Conservation (phyloP, 2,329 filamentous ascomycete species). For the Cladosporium halotolerans region DNA sequence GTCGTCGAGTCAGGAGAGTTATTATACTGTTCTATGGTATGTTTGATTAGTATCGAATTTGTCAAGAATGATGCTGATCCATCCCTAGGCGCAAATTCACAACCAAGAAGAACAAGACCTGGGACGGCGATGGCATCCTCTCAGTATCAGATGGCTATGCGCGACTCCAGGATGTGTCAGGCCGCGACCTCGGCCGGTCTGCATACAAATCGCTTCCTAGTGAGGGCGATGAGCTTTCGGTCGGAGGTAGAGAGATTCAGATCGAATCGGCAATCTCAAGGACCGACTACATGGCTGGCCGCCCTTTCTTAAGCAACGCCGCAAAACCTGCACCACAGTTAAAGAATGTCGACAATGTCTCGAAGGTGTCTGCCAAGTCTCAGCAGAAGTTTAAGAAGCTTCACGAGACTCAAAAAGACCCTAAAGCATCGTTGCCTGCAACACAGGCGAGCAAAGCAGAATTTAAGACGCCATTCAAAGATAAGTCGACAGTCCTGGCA, state of each 20-base stretch:
- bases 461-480: conserved; percentile 56
- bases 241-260: conserved; percentile 64
- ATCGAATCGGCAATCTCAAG: conserved; percentile 57
- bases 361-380: conserved; percentile 24
- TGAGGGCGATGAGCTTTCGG: conserved; percentile 54
- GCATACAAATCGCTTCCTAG: conserved; percentile 52
- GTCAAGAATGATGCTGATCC: not conserved
- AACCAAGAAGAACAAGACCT: conserved; percentile 69
- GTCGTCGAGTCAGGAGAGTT: conserved; percentile 28
- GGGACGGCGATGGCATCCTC: conserved; percentile 67
- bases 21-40: conserved; percentile 41
- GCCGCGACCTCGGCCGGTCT: conserved; percentile 56
- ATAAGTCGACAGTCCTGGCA: conserved; percentile 39
- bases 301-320: conserved; percentile 23
- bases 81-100: conserved; percentile 57
- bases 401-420: conserved; percentile 35
- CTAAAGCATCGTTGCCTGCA: conserved; percentile 34
- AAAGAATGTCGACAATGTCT: conserved; percentile 22
- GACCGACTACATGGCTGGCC: conserved; percentile 39
- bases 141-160: conserved; percentile 52
- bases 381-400: conserved; percentile 29
- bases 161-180: conserved; percentile 55
- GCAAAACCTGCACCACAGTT: conserved; percentile 25
- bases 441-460: conserved; percentile 35
- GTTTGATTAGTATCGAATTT: not conserved